A percentile compares a stretch with the other conserved stretches of the same genome.
These are phyloP conservation scores for Geotrichum histeridarum DNA, from an alignment of 1,139 yeast genomes.

Conservation along the genomic window DNA sequence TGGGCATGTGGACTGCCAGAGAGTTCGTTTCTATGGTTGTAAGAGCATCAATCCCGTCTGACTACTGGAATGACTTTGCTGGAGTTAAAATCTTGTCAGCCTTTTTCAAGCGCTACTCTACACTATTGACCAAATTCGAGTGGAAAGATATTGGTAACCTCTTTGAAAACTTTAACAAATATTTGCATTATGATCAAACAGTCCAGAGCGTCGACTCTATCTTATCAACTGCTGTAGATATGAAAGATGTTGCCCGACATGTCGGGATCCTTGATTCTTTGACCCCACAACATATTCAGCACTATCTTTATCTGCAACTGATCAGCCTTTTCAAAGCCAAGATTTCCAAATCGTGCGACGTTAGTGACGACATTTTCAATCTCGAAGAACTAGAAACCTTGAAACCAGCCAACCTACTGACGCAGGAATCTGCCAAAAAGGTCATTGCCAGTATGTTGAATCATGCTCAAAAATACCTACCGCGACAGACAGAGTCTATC, in stretches of 20 bases:
- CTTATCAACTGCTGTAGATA: too few species aligned
- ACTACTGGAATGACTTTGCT: neutral
- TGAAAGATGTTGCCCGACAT: too few species aligned
- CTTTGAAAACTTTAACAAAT: neutral
- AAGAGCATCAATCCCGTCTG: neutral
- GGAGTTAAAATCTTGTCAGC: neutral
- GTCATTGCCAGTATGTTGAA: neutral
- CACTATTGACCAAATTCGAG: neutral
- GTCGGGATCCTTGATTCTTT: too few species aligned
- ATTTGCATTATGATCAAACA: neutral
- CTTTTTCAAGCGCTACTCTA: neutral
- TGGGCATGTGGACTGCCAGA: conserved; percentile 2
- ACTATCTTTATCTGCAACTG: neutral
- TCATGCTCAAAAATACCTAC: neutral
- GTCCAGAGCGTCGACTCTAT: too few species aligned
- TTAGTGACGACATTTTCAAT: too few species aligned
- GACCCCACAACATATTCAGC: too few species aligned
- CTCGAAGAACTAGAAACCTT: too few species aligned
- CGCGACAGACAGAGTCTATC: neutral
- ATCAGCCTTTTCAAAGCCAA: neutral
- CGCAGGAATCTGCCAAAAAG: neutral
- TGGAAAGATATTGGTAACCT: neutral
- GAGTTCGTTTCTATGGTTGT: neutral
- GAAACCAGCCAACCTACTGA: neutral
- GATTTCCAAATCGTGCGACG: neutral